A percentile compares a stretch with the other conserved stretches of the same genome.
These are phyloP conservation scores for Nemania sp. DNA, from an alignment of 2,329 filamentous ascomycete genomes.

Conservation along the genomic window DNA sequence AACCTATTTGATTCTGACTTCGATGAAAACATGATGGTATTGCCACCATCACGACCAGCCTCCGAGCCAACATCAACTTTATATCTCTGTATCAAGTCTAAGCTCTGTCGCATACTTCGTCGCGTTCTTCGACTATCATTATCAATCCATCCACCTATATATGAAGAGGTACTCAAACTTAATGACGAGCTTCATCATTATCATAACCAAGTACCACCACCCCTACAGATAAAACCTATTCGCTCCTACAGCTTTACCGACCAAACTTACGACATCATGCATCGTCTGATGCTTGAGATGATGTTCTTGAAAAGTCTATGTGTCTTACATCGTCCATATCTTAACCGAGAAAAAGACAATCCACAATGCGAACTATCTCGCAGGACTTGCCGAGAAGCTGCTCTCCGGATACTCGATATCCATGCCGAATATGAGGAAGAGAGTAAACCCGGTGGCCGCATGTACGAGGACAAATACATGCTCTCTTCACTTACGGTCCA, in stretches of 20 bases:
- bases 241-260: conserved; percentile 58
- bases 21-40: conserved; percentile 58
- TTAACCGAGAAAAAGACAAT: conserved; percentile 56
- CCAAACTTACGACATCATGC: conserved; percentile 60
- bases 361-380: conserved; percentile 55
- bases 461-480: conserved; percentile 66
- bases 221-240: conserved; percentile 58
- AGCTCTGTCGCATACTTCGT: conserved; percentile 58
- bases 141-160: conserved; percentile 51
- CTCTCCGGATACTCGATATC: conserved; percentile 59
- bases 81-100: conserved; percentile 58
- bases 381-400: conserved; percentile 57
- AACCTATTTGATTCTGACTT: conserved; percentile 65
- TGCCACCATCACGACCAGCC: conserved; percentile 58
- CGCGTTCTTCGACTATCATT: conserved; percentile 58
- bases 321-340: conserved; percentile 63
- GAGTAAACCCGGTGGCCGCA: conserved; percentile 61
- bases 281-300: conserved; percentile 61
- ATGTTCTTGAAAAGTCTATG: conserved; percentile 63
- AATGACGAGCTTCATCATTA: conserved; percentile 57
- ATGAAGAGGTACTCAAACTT: conserved; percentile 56
- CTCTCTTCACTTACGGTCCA: conserved; percentile 65
- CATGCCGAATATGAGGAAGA: conserved; percentile 62
- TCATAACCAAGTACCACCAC: conserved; percentile 54
- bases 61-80: conserved; percentile 59